Base-by-base conservation (phyloP, 495 filamentous ascomycete species). In the Halenospora varia region DNA sequence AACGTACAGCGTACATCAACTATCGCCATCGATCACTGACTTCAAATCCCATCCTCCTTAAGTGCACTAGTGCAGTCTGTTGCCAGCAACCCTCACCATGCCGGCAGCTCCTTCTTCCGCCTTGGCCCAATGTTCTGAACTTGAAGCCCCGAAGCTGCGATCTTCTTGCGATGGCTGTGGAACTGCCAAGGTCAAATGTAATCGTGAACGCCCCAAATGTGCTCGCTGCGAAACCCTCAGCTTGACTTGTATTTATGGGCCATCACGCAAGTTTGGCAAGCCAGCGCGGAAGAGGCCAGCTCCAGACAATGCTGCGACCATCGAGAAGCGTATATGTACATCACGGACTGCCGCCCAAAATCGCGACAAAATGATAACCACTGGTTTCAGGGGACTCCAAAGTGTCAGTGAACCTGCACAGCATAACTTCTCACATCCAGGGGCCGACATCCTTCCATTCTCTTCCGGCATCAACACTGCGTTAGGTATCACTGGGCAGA, bases 101-200 rank as follows among this genome's bases (percentile, higher is more conserved):
- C 17, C 57, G 13, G 25, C 40, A 18, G 22, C 57, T 41, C 11
- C 41, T 48, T 39, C 42, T 10, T n/a, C n/a, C 24, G 18, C n/a
- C 22, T 17, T 25, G 18, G 42, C 18, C 29, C n/a, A 25, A 11
- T n/a, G 4, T 22, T 41, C 20, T 18, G 22, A 2, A 53, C 25
- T 25, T 40, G 29, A 53, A 59, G 29, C 26, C 41, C 51, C 48
- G 29, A 71, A 70, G 55, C 56, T 73, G 17, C 71, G 71, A 57
- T 66, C 70, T 29, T 70, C 67, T 44, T 75, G 73, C 44, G 73
- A 75, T 52, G 63, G 52, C 23, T 75, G 73, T 54, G 69, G 71
- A 11, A 51, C 60, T 4, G 72, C 71, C 1, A 76, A 76, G 56
- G 62, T 76, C 6, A 70, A 66, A 58, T 76, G 72, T 50, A 65